Conservation (phyloP, 1,284 basidiomycete species). For the Moesziomyces sp. region DNA sequence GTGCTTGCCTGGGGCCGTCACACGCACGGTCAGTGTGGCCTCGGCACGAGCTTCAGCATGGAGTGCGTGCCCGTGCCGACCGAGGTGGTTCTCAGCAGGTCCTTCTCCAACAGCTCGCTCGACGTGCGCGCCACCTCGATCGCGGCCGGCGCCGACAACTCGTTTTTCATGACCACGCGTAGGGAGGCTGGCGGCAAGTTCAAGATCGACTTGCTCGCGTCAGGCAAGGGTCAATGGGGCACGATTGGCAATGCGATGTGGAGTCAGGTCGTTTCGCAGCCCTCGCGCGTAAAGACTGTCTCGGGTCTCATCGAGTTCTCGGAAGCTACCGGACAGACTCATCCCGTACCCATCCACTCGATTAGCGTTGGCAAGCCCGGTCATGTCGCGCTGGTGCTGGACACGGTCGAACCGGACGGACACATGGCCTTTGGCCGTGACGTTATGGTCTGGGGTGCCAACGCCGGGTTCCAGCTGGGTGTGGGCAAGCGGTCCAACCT, state of each 20-base stretch:
- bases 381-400: constrained; percentile 70
- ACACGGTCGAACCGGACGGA: constrained; percentile 54
- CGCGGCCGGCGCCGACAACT: constrained; percentile 61
- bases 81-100: constrained; percentile 80
- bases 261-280: constrained; percentile 79
- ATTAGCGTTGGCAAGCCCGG: constrained; percentile 78
- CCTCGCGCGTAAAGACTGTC: constrained; percentile 80
- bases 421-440: constrained; percentile 70
- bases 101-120: constrained; percentile 72
- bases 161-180: constrained; percentile 55
- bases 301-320: constrained; percentile 77
- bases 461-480: constrained; percentile 70
- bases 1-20: constrained; percentile 73
- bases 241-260: constrained; percentile 84
- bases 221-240: constrained; percentile 86
- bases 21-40: constrained; percentile 78
- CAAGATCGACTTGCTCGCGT: constrained; percentile 77
- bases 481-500: constrained; percentile 82
- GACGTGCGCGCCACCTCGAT: constrained; percentile 52
- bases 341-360: constrained; percentile 77
- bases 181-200: constrained; percentile 12
- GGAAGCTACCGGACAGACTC: constrained; percentile 47
- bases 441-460: constrained; percentile 71
- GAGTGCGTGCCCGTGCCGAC: constrained; percentile 84
- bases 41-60: constrained; percentile 77